phyloP scores from a whole-genome alignment of 2,329 filamentous ascomycete genomes.

The Penicillium sp. region DNA sequence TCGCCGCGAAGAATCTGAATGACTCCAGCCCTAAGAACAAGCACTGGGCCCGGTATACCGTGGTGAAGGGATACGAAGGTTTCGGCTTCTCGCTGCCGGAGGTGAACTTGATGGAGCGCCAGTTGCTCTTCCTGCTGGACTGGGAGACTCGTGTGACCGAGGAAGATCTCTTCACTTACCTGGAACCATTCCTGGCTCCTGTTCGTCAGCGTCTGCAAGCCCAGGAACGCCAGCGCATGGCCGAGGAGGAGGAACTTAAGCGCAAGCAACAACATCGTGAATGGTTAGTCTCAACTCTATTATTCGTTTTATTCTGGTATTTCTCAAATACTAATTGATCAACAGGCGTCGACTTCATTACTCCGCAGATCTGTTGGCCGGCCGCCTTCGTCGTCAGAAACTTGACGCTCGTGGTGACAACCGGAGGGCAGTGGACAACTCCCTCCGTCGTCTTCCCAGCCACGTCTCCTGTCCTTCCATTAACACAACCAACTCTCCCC shows the following conservation, averaged over 20 bases:
- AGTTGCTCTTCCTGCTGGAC: conserved; percentile 88
- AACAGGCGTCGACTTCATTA: conserved; percentile 33
- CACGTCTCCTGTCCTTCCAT: conserved; percentile 31
- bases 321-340: conserved; percentile 3
- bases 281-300: conserved; percentile 23
- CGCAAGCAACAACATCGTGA: conserved; percentile 33
- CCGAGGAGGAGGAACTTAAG: conserved; percentile 41
- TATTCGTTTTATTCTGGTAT: neutral
- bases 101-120: conserved; percentile 99
- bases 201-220: conserved; percentile 63
- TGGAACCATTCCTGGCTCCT: conserved; percentile 84
- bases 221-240: conserved; percentile 52
- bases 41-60: conserved; percentile 95
- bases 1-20: conserved; percentile 94
- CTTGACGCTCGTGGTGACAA: conserved; percentile 30
- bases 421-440: conserved; percentile 20
- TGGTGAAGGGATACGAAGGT: conserved; percentile 67
- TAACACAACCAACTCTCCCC: conserved; percentile 33
- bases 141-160: conserved; percentile 88
- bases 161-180: conserved; percentile 80
- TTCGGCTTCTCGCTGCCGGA: conserved; percentile 94
- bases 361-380: conserved; percentile 36
- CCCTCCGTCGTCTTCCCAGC: conserved; percentile 29
- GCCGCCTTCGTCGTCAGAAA: conserved; percentile 39
- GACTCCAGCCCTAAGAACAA: conserved; percentile 99